Percentiles rank a stretch among this genome's conserved stretches.
Evolutionary conservation across 805 yeast genomes (phyloP).

Genomic region (Phaffomyces opuntiae): DNA sequence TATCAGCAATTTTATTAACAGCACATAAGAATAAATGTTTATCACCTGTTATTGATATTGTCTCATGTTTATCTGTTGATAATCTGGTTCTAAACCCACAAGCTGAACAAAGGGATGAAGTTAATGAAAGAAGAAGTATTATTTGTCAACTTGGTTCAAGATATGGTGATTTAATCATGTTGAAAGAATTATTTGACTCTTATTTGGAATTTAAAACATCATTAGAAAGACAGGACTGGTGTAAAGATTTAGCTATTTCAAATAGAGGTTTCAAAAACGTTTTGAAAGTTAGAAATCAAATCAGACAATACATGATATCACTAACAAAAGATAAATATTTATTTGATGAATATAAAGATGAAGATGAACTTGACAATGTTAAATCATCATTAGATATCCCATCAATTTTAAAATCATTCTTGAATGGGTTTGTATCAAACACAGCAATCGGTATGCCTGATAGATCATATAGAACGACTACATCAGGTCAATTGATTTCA

Average conservation of each 20-base stretch:
- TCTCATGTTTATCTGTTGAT: slow-evolving; percentile 88
- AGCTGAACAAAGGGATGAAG: slow-evolving; percentile 75
- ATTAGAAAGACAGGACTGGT: slow-evolving; percentile 71
- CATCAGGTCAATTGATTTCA: slow-evolving; percentile 76
- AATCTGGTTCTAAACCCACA: slow-evolving; percentile 76
- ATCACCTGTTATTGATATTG: slow-evolving; percentile 74
- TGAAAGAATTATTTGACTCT: slow-evolving; percentile 69
- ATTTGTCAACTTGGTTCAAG: slow-evolving; percentile 63
- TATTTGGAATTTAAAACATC: slow-evolving; percentile 37
- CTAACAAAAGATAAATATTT: slow-evolving; percentile 33
- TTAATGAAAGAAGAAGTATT: slow-evolving; percentile 66
- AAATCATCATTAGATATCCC: slow-evolving; percentile 41
- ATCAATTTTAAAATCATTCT: slow-evolving; percentile 65
- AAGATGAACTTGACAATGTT: slow-evolving; percentile 1
- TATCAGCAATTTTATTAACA: slow-evolving; percentile 74
- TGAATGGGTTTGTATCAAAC: slow-evolving; percentile 77
- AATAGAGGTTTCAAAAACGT: slow-evolving; percentile 78
- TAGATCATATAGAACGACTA: slow-evolving; percentile 79
- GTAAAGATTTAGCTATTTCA: slow-evolving; percentile 69
- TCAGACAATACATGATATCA: slow-evolving; percentile 56
- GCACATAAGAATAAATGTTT: slow-evolving; percentile 53
- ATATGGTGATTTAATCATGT: slow-evolving; percentile 77
- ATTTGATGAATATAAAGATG: slow-evolving; percentile 14
- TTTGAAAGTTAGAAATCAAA: slow-evolving; percentile 64
- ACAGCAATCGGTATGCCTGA: slow-evolving; percentile 95